Base-by-base conservation (phyloP, 768 basidiomycete genomes). In the Termitomyces bulborhizus region DNA sequence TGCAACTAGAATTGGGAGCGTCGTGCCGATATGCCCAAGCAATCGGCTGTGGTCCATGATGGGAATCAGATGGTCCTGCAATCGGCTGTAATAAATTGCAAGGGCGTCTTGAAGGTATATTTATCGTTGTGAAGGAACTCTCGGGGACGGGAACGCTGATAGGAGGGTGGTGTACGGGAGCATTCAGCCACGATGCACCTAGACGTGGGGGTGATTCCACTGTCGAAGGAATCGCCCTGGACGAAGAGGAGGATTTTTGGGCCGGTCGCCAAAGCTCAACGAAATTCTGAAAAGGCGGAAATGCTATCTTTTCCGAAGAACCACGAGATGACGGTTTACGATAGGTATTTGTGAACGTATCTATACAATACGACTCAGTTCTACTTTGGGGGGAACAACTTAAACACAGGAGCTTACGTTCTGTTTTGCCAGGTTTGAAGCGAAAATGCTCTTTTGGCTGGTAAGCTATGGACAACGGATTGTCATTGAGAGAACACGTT, bases 311-410 rank as follows among this genome's bases (percentile, higher is more conserved):
- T 37, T 40, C 32, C 8, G 15, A 39, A 24, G 24, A 27, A 31
- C n/a, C 16, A 45, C 9, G 27, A 32, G 40, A 47, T 8, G 29
- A 13, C 13, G 47, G 26, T n/a, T 24, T 43, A 7, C 40, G 54
- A 36, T 49, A 55, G 6, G 47, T 55, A 24, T 55, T 39, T 16
- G 41, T 24, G 24, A 55, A 55, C 8, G 47, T 55, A n/a, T 55
- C 54, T 55, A 49, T 8, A 21, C 21, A 29, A 29, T 34, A 6
- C 11, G 0, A 9, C 9, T 55, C 6, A 29, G 8, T 6, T 29
- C 27, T 21, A 5, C 39, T 8, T 34, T 8, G 21, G 4, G 4
- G 18, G 18, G 9, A 11, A 24, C 21, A 13, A 18, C 5, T 16
- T 16, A 3, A 34, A 26, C 6, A 34, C 13, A 8, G 6, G 4